phyloP scores from a whole-genome alignment of 208 protist genomes.

The Phytomonas sp. region DNA sequence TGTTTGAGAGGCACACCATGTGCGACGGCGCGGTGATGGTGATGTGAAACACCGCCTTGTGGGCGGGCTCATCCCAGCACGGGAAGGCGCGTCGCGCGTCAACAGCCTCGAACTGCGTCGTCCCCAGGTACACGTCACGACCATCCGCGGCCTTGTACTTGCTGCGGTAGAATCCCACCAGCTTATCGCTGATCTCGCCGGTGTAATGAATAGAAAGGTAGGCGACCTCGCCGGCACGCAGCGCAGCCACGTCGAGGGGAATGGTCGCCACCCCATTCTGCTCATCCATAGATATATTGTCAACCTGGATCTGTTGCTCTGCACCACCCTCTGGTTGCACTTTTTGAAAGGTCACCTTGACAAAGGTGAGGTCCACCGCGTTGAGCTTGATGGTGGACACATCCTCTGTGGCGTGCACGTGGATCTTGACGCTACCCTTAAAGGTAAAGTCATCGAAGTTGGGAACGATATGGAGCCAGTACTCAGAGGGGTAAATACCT shows the following conservation, averaged over 20 bases:
- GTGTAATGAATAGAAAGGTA: conserved; percentile 72
- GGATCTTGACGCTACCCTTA: conserved; percentile 42
- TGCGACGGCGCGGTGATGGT: conserved; percentile 63
- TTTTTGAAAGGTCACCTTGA: conserved; percentile 21
- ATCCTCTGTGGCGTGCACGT: conserved; percentile 15
- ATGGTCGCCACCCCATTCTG: conserved; percentile 24
- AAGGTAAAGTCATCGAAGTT: conserved; percentile 67
- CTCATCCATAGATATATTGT: conserved; percentile 24
- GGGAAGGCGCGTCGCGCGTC: conserved; percentile 91
- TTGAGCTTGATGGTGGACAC: conserved; percentile 57
- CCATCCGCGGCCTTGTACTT: conserved; percentile 74
- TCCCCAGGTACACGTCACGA: conserved; percentile 41
- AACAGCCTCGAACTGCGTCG: conserved; percentile 91
- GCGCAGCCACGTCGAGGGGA: conserved; percentile 10
- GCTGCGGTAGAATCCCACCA: conserved; percentile 91
- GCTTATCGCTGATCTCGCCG: conserved; percentile 88
- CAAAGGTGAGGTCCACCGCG: conserved; percentile 42
- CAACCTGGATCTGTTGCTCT: conserved; percentile 3
- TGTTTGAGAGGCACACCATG: conserved; percentile 84
- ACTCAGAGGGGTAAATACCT: neutral
- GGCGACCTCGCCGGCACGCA: conserved; percentile 21
- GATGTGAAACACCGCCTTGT: conserved; percentile 93
- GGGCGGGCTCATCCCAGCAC: conserved; percentile 93
- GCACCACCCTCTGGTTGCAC: neutral
- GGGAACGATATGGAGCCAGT: conserved; percentile 17